These are phyloP conservation scores for Penicillium argentinense DNA, from an alignment of 495 filamentous ascomycete species.

Conservation along the genomic window DNA sequence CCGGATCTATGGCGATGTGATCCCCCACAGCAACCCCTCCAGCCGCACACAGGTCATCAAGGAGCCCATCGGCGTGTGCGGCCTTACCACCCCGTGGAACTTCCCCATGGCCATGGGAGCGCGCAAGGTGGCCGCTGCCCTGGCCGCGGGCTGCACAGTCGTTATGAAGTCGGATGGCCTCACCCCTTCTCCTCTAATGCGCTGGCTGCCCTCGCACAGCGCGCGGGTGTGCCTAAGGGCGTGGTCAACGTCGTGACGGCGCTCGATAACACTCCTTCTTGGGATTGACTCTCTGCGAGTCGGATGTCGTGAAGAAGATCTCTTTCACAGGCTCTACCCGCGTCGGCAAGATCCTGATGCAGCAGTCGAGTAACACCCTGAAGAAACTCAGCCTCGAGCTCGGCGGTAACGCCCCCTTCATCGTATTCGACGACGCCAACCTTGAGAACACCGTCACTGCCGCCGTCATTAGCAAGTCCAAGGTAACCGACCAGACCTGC, in stretches of 20 bases:
- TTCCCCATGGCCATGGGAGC: slow-evolving; percentile 85
- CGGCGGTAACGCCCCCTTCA: slow-evolving; percentile 55
- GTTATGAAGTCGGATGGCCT: slow-evolving; percentile 51
- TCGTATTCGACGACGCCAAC: slow-evolving; percentile 54
- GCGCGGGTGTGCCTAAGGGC: slow-evolving; percentile 50
- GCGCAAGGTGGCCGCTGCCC: slow-evolving; percentile 66
- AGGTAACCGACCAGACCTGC: slow-evolving; percentile 61
- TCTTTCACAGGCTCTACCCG: slow-evolving; percentile 53
- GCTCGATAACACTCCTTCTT: slow-evolving; percentile 42
- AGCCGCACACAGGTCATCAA: slow-evolving; percentile 24
- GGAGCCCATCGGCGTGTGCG: slow-evolving; percentile 39
- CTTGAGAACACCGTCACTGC: slow-evolving; percentile 45
- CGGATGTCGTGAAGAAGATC: slow-evolving; percentile 43
- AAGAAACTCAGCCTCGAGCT: slow-evolving; percentile 56
- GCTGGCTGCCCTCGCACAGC: slow-evolving; percentile 45
- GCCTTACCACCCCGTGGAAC: slow-evolving; percentile 61
- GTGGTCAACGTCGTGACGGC: slow-evolving; percentile 52
- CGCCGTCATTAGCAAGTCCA: slow-evolving; percentile 48
- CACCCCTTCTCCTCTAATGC: slow-evolving; percentile 48
- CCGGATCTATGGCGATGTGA: slow-evolving; percentile 68
- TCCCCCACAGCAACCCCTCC: slow-evolving; percentile 44
- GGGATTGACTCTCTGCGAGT: slow-evolving; percentile 41
- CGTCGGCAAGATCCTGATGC: slow-evolving; percentile 52
- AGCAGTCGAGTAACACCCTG: slow-evolving; percentile 44
- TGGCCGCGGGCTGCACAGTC: slow-evolving; percentile 53